phyloP scores from a whole-genome alignment of 164 flowering plant species.

The Vitis vinifera region ASM3070453v1 NC_081809.1:5270001-5270500 shows the following conservation, averaged over 20 bases:
- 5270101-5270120: constrained; percentile 30
- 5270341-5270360: constrained; percentile 19
- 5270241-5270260: constrained; percentile 17
- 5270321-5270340: constrained; percentile 22
- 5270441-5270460: constrained; percentile 19
- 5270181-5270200: constrained; percentile 25
- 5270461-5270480: constrained; percentile 32
- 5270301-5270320: constrained; percentile 22
- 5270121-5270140: constrained; percentile 35
- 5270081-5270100: constrained; percentile 25
- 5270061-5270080: constrained; percentile 25
- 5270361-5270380: constrained; percentile 23
- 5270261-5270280: constrained; percentile 24
- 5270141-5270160: constrained; percentile 15
- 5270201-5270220: constrained; percentile 26
- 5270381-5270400: constrained; percentile 29
- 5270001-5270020: constrained; percentile 30
- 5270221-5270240: constrained; percentile 26
- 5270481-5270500: constrained; percentile 8
- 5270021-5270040: constrained; percentile 29
- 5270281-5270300: constrained; percentile 20
- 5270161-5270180: constrained; percentile 32
- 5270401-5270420: constrained; percentile 33
- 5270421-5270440: constrained; percentile 27
- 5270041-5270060: constrained; percentile 34